phyloP scores from a whole-genome alignment of 768 basidiomycete species.

The Galerina sulciceps region DNA sequence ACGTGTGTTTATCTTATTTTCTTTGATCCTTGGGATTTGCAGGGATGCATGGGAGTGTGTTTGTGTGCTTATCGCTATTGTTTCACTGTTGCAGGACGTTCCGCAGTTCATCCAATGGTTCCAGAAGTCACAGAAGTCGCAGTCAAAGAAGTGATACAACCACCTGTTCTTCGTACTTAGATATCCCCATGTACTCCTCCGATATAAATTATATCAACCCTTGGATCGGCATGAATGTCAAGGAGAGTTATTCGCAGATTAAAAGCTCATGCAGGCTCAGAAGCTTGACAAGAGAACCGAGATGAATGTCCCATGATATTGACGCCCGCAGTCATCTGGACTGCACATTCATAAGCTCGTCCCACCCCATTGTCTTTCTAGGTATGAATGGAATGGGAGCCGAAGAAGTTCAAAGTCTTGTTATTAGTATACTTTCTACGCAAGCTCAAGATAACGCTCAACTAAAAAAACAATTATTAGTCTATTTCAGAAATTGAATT shows the following conservation, averaged over 20 bases:
- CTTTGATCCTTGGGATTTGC: no score
- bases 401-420: not conserved
- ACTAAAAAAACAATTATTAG: conserved; percentile 45
- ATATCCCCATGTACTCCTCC: not conserved
- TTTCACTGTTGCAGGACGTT: conserved; percentile 55
- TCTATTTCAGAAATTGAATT: not conserved
- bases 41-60: not conserved
- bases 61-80: not conserved
- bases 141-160: conserved; percentile 8
- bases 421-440: conserved; percentile 34
- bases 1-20: conserved; percentile 17
- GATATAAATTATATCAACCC: not conserved
- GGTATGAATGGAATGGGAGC: not conserved
- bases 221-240: no score
- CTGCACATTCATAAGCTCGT: no score
- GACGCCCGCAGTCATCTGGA: no score
- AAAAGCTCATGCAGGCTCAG: no score
- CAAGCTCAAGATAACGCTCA: conserved; percentile 86
- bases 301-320: no score
- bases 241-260: no score
- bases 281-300: no score
- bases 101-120: conserved; percentile 75
- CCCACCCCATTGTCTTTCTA: not conserved
- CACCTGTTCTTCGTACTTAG: not conserved
- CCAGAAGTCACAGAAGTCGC: conserved; percentile 33